Percentiles rank a stretch among this genome's conserved stretches.
Evolutionary conservation across 2,329 filamentous ascomycete genomes (phyloP).

Genomic region (Alternaria arborescens): DNA sequence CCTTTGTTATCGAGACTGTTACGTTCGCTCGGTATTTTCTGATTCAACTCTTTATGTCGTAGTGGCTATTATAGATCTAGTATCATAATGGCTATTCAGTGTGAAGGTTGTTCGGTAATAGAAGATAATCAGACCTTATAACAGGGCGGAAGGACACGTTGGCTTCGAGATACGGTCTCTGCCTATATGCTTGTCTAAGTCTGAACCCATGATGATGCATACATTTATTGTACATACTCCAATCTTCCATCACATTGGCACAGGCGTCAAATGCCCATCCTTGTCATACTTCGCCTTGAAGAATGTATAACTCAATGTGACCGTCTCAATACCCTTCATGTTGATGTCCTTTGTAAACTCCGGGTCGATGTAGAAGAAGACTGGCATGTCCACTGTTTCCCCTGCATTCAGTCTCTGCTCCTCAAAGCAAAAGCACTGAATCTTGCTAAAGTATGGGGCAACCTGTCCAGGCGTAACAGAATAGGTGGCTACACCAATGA

Average conservation of each 20-base stretch:
- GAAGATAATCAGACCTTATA: no score
- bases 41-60: no score
- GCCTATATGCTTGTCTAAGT: no score
- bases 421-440: constrained; percentile 99
- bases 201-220: no score
- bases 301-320: constrained; percentile 96
- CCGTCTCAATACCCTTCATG: constrained; percentile 93
- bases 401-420: constrained; percentile 91
- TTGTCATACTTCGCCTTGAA: constrained; percentile 93
- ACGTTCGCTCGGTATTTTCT: no score
- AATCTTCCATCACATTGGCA: constrained; percentile 52
- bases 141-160: no score
- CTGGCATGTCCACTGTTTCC: constrained; percentile 98
- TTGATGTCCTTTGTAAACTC: constrained; percentile 91
- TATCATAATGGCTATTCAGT: no score
- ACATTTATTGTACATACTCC: constrained; percentile 12
- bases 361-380: constrained; percentile 98
- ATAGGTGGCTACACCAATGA: constrained; percentile 97
- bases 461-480: constrained; percentile 96
- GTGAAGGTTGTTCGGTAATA: no score
- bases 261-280: constrained; percentile 72
- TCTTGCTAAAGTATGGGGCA: constrained; percentile 98
- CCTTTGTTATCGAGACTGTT: no score
- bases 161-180: no score
- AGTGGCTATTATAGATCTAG: no score